Evolutionary conservation across 2,329 filamentous ascomycete genomes (phyloP), one percentile per base, ranked within the genome.

Genomic region (Diaporthe nobilis): DNA sequence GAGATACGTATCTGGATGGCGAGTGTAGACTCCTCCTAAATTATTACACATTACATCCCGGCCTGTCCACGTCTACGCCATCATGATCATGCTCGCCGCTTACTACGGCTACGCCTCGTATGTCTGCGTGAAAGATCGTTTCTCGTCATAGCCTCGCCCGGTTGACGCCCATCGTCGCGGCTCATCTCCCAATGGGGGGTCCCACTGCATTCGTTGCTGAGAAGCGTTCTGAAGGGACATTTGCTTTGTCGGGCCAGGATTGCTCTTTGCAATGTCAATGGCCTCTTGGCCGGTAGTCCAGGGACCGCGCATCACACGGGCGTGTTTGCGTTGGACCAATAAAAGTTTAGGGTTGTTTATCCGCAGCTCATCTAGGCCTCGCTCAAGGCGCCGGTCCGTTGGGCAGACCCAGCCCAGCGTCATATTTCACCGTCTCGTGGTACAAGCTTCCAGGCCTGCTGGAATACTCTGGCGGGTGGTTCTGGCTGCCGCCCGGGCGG

Each of bases 341-440:
- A 1, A 2, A 51, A 8, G 5, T 51, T 10, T n/a, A 9, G 9
- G n/a, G 17, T 31, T 44, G n/a, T 31, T 34, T n/a, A 1, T 20
- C 37, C 25, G 4, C 37, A 12, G 15, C 51, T 28, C n/a, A 25
- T 44, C 34, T 9, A 34, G 13, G 4, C 34, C 47, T 37, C 20
- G 2, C n/a, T 72, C 60, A 77, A 20, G 73, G 70, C 31, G 34
- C 49, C 15, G 75, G 75, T 44, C 70, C 58, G 31, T 47, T 53
- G 4, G 63, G 75, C 28, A 73, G 47, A 28, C 67, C 70, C 25
- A 77, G 9, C 1, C 73, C 60, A 2, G 73, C 75, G n/a, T 75
- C 73, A 51, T 77, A 77, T n/a, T 77, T 77, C 47, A 77, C 67
- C 6, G 70, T 55, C 73, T 77, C 75, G 28, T 77, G 73, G 60